phyloP scores from a whole-genome alignment of 257 asterid species.

The Handroanthus guayacan region DNA sequence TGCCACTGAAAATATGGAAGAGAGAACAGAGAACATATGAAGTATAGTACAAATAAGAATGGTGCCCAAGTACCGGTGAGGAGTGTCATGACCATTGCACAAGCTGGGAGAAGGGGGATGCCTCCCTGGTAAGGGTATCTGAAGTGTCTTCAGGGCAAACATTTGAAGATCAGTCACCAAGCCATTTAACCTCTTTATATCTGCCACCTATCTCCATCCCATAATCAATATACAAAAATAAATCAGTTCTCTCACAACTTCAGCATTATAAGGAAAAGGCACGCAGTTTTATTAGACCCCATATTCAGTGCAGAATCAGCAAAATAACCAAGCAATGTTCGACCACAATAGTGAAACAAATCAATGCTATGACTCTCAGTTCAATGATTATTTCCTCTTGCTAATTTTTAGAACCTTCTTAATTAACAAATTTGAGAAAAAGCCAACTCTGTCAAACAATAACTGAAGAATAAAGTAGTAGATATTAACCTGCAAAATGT shows the following conservation, averaged over 20 bases:
- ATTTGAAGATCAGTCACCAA: slow-evolving; percentile 87
- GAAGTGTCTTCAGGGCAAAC: slow-evolving; percentile 85
- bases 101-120: slow-evolving; percentile 81
- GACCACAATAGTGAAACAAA: slow-evolving; percentile 4
- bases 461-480: neutral
- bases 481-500: slow-evolving; percentile 12
- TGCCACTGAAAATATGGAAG: slow-evolving; percentile 6
- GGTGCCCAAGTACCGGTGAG: slow-evolving; percentile 55
- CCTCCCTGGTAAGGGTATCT: slow-evolving; percentile 86
- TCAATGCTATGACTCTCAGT: slow-evolving; percentile 3
- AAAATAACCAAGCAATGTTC: slow-evolving; percentile 6
- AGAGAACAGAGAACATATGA: neutral
- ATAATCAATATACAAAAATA: slow-evolving; percentile 25
- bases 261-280: neutral
- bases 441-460: neutral
- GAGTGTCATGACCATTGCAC: slow-evolving; percentile 52
- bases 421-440: slow-evolving; percentile 4
- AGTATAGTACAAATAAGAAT: slow-evolving; percentile 25
- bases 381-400: neutral
- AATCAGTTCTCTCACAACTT: slow-evolving; percentile 24
- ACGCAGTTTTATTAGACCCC: slow-evolving; percentile 9
- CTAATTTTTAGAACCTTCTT: neutral
- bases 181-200: slow-evolving; percentile 82
- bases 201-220: slow-evolving; percentile 69
- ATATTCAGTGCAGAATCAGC: slow-evolving; percentile 4